Evolutionary conservation across 371 early-diverging fungal genomes (phyloP).

Genomic region (Mortierella sp.): DNA sequence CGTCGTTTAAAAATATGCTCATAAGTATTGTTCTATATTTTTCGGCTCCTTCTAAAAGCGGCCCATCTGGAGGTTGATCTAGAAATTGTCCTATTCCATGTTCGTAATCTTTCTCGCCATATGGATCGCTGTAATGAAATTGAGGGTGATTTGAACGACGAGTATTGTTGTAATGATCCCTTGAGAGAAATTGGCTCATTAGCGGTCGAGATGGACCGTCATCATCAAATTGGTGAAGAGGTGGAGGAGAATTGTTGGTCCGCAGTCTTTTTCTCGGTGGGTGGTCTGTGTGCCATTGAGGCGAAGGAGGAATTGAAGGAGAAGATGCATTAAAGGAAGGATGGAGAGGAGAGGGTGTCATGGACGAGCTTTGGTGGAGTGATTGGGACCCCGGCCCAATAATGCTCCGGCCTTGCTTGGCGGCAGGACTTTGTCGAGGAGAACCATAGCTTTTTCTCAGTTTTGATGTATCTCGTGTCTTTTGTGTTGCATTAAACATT

Average conservation of each 20-base stretch:
- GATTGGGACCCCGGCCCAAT: slow-evolving; percentile 24
- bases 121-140: slow-evolving; percentile 15
- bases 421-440: slow-evolving; percentile 30
- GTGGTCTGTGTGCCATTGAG: slow-evolving; percentile 40
- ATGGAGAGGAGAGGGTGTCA: slow-evolving; percentile 51
- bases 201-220: slow-evolving; percentile 24
- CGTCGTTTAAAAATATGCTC: slow-evolving; percentile 81
- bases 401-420: slow-evolving; percentile 30
- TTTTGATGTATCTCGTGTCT: slow-evolving; percentile 25
- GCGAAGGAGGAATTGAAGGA: slow-evolving; percentile 45
- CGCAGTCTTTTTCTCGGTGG: slow-evolving; percentile 38
- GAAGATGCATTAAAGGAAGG: slow-evolving; percentile 45
- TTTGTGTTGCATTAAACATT: slow-evolving; percentile 40
- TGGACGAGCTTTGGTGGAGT: slow-evolving; percentile 30
- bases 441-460: slow-evolving; percentile 30
- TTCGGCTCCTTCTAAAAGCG: slow-evolving; percentile 55
- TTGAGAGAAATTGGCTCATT: slow-evolving; percentile 1
- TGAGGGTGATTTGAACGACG: slow-evolving; percentile 9
- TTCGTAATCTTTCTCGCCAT: slow-evolving; percentile 14
- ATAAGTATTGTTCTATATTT: slow-evolving; percentile 75
- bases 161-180: slow-evolving; percentile 11
- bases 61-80: slow-evolving; percentile 28
- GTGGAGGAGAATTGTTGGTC: slow-evolving; percentile 37
- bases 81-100: neutral
- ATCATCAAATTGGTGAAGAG: slow-evolving; percentile 45